Evolutionary conservation across 331 rosid species (phyloP).

Genomic region (Stylosanthes scabra): DNA sequence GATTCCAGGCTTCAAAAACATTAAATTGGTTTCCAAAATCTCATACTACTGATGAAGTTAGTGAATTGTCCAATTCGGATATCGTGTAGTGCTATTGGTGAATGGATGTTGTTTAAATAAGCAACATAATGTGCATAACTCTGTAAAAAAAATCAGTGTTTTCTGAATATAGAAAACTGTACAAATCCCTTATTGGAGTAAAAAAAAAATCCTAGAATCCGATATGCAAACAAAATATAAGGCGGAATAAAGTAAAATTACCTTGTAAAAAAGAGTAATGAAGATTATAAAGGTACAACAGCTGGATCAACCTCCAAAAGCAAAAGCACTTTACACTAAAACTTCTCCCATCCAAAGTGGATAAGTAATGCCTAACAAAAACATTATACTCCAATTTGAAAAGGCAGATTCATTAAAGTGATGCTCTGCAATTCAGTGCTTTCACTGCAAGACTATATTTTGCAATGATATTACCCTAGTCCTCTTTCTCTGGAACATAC

Average conservation of each 20-base stretch:
- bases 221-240: slow-evolving; percentile 22
- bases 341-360: slow-evolving; percentile 49
- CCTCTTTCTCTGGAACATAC: slow-evolving; percentile 43
- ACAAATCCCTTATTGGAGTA: slow-evolving; percentile 24
- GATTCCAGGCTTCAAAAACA: slow-evolving; percentile 19
- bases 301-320: slow-evolving; percentile 49
- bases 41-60: slow-evolving; percentile 33
- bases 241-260: slow-evolving; percentile 46
- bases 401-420: slow-evolving; percentile 40
- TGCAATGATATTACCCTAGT: slow-evolving; percentile 47
- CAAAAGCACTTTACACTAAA: slow-evolving; percentile 52
- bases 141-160: not conserved
- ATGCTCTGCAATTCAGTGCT: slow-evolving; percentile 36
- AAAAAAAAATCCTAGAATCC: slow-evolving; percentile 15
- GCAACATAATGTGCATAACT: slow-evolving; percentile 7
- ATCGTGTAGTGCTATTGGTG: slow-evolving; percentile 3
- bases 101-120: slow-evolving; percentile 15
- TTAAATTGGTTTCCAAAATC: slow-evolving; percentile 7
- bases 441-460: slow-evolving; percentile 27
- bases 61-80: slow-evolving; percentile 16
- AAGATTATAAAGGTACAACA: slow-evolving; percentile 48
- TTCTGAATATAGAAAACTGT: not conserved
- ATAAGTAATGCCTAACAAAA: slow-evolving; percentile 37
- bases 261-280: slow-evolving; percentile 56
- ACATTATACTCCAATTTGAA: slow-evolving; percentile 45